Evolutionary conservation across 768 basidiomycete genomes (phyloP).

Genomic region (Mycena chlorophos): DNA sequence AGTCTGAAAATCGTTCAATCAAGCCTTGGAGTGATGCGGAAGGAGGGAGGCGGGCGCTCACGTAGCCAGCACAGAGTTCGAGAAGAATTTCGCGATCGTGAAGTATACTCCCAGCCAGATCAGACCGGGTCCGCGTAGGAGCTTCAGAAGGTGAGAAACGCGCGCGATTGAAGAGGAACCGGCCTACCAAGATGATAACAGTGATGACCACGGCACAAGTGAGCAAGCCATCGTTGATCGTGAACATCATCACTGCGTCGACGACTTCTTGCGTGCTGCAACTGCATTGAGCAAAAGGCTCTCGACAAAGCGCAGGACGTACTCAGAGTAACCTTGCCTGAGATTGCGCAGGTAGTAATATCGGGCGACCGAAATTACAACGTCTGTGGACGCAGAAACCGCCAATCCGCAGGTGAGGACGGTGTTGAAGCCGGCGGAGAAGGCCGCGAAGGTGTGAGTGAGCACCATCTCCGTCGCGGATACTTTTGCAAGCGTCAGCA

Average conservation of each 20-base stretch:
- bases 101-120: constrained; percentile 16
- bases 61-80: constrained; percentile 16
- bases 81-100: constrained; percentile 11
- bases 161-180: not conserved
- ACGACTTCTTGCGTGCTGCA: constrained; percentile 1
- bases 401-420: not conserved
- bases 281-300: not conserved
- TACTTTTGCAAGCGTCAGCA: not conserved
- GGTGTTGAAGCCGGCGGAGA: not conserved
- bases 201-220: constrained; percentile 6
- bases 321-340: not conserved
- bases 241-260: not conserved
- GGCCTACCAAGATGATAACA: constrained; percentile 6
- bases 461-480: not conserved
- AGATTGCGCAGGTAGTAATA: not conserved
- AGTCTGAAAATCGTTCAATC: not conserved
- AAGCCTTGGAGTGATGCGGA: too few species aligned
- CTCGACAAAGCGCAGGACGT: constrained; percentile 4
- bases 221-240: not conserved
- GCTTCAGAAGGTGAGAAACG: not conserved
- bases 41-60: not conserved
- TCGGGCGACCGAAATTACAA: not conserved
- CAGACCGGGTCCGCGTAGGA: constrained; percentile 12
- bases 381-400: not conserved
- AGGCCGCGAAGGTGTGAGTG: not conserved